These are phyloP conservation scores for Moricandia arvensis DNA, from an alignment of 345 rosid genomes.

Conservation along the genomic window DNA sequence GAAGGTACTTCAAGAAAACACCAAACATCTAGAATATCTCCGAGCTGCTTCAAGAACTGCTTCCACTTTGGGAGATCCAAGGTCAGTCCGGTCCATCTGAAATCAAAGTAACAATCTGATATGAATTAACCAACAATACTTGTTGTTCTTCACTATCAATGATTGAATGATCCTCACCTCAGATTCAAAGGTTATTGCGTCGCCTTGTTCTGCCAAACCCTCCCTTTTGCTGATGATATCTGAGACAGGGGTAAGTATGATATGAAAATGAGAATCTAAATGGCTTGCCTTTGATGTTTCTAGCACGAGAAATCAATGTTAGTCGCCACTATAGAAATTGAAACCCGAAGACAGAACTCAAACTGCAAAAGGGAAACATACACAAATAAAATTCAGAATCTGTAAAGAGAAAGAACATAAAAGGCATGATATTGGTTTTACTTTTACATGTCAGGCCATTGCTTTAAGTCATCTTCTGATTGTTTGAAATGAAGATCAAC, in stretches of 20 bases:
- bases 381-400: not conserved
- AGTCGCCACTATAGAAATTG: slow-evolving; percentile 58
- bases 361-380: slow-evolving; percentile 44
- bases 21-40: too few relatives aligned
- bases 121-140: not conserved
- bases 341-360: slow-evolving; percentile 76
- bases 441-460: slow-evolving; percentile 71
- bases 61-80: slow-evolving; percentile 52
- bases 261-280: slow-evolving; percentile 79
- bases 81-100: slow-evolving; percentile 82
- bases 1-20: too few relatives aligned
- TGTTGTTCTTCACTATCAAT: not conserved
- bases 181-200: slow-evolving; percentile 78
- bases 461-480: slow-evolving; percentile 77
- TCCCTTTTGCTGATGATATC: slow-evolving; percentile 67
- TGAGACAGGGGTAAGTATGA: slow-evolving; percentile 72
- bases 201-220: slow-evolving; percentile 89
- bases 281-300: slow-evolving; percentile 74
- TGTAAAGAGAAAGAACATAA: not conserved
- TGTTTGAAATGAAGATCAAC: slow-evolving; percentile 76
- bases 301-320: slow-evolving; percentile 60
- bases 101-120: not conserved
- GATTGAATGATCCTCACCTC: slow-evolving; percentile 51
- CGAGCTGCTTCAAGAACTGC: slow-evolving; percentile 55
- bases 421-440: not conserved